These are phyloP conservation scores for Pythium brachiatum DNA, from an alignment of 352 stramenopile species.

Conservation along the genomic window DNA sequence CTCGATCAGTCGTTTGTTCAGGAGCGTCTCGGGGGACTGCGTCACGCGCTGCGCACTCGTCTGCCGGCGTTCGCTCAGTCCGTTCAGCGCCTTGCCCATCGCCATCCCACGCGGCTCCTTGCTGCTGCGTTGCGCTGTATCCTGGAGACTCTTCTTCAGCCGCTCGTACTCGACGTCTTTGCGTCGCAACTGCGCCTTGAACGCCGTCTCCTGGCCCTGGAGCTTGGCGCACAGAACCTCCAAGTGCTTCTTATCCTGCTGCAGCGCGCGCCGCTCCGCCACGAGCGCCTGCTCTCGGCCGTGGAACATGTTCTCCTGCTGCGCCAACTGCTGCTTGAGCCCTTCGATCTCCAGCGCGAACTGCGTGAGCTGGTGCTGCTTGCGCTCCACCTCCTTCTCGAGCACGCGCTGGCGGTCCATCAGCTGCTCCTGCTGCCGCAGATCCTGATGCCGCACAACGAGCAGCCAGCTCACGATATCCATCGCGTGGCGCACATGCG, in stretches of 20 bases:
- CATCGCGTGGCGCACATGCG: constrained; percentile 47
- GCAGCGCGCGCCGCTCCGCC: constrained; percentile 45
- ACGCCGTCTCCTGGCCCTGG: constrained; percentile 72
- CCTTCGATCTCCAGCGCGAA: constrained; percentile 47
- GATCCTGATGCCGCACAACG: constrained; percentile 49
- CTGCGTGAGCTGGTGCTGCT: constrained; percentile 41
- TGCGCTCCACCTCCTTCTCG: constrained; percentile 60
- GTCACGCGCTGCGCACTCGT: constrained; percentile 21
- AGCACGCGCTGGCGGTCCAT: constrained; percentile 37
- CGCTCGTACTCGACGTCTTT: constrained; percentile 79
- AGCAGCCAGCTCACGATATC: constrained; percentile 74
- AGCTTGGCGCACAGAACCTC: constrained; percentile 69
- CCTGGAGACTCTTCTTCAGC: constrained; percentile 67
- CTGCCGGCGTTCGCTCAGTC: constrained; percentile 33
- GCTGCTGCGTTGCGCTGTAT: constrained; percentile 38
- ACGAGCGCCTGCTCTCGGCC: constrained; percentile 54
- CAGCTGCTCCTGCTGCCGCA: constrained; percentile 46
- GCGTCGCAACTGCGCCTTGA: constrained; percentile 65
- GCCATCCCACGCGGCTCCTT: constrained; percentile 61
- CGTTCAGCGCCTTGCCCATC: constrained; percentile 47
- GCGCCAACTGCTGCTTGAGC: constrained; percentile 43
- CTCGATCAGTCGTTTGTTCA: constrained; percentile 60
- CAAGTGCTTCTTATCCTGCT: constrained; percentile 63
- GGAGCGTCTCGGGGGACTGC: constrained; percentile 54
- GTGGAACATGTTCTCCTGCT: constrained; percentile 63